Evolutionary conservation across 148 eudicot species (phyloP).

Genomic region (Dysphania ambrosioides): DNA sequence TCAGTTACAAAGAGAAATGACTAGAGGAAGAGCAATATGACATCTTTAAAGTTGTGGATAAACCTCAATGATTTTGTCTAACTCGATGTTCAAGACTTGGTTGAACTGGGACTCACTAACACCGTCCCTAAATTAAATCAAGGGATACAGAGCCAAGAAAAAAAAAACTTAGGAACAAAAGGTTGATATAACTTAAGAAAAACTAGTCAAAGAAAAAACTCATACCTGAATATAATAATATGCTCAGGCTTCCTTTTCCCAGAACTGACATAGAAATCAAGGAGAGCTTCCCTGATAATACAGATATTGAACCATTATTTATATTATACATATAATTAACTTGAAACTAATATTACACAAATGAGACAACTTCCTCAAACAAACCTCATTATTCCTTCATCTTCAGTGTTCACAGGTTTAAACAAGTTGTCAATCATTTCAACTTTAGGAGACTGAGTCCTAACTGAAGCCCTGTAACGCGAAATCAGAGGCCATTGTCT

Average conservation of each 20-base stretch:
- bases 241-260: conserved; percentile 71
- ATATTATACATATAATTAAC: background rate
- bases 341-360: background rate
- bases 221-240: conserved; percentile 71
- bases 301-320: background rate
- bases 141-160: background rate
- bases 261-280: conserved; percentile 68
- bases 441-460: conserved; percentile 68
- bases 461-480: conserved; percentile 59
- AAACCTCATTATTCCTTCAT: conserved; percentile 70
- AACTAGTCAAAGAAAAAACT: background rate
- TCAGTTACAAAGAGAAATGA: background rate
- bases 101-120: conserved; percentile 89
- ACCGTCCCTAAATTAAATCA: conserved; percentile 59
- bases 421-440: conserved; percentile 72
- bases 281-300: conserved; percentile 56
- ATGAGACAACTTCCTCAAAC: background rate
- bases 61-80: conserved; percentile 84
- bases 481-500: conserved; percentile 77
- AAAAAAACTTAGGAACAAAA: background rate
- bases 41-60: background rate
- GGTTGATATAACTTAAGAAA: background rate
- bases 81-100: conserved; percentile 83
- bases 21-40: too few species aligned
- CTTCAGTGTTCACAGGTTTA: conserved; percentile 55